Percentiles rank a stretch among this genome's conserved stretches.
Evolutionary conservation across 805 yeast genomes (phyloP).

Genomic region (Deakozyma indianensis): DNA sequence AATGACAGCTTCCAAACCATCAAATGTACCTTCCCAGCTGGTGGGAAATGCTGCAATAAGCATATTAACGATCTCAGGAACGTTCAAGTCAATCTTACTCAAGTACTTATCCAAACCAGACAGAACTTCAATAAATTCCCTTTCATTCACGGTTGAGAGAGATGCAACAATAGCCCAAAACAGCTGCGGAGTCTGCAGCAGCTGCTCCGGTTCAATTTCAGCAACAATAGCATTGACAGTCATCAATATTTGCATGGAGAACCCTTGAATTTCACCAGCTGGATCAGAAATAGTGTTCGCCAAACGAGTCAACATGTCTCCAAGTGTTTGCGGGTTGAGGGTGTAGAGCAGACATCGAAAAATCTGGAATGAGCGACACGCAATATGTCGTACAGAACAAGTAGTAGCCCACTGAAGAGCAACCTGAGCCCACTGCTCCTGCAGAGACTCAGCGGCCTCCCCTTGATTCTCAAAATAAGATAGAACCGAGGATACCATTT

Average conservation of each 20-base stretch:
- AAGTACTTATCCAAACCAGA: slow-evolving; percentile 72
- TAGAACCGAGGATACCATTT: slow-evolving; percentile 5
- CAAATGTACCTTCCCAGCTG: slow-evolving; percentile 90
- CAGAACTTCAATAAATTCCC: slow-evolving; percentile 78
- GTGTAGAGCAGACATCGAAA: slow-evolving; percentile 73
- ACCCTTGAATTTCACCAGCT: slow-evolving; percentile 82
- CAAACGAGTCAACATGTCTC: slow-evolving; percentile 85
- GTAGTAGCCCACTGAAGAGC: slow-evolving; percentile 93
- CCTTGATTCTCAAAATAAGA: slow-evolving; percentile 11
- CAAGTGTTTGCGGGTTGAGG: slow-evolving; percentile 74
- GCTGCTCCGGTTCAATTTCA: slow-evolving; percentile 59
- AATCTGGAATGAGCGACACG: slow-evolving; percentile 90
- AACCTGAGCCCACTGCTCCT: slow-evolving; percentile 70
- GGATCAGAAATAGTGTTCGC: slow-evolving; percentile 90
- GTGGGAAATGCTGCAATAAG: slow-evolving; percentile 80
- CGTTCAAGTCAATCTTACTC: slow-evolving; percentile 72
- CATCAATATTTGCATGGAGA: slow-evolving; percentile 94
- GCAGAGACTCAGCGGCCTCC: slow-evolving; percentile 30
- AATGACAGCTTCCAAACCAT: slow-evolving; percentile 69
- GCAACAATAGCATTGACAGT: slow-evolving; percentile 87
- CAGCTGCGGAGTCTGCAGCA: slow-evolving; percentile 80
- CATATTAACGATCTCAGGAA: slow-evolving; percentile 74
- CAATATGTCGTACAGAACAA: slow-evolving; percentile 92
- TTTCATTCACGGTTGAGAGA: slow-evolving; percentile 77
- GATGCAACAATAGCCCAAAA: slow-evolving; percentile 96